Base-by-base conservation (phyloP, 192 early-diverging fungal genomes). In the Coemansia sp. region DNA sequence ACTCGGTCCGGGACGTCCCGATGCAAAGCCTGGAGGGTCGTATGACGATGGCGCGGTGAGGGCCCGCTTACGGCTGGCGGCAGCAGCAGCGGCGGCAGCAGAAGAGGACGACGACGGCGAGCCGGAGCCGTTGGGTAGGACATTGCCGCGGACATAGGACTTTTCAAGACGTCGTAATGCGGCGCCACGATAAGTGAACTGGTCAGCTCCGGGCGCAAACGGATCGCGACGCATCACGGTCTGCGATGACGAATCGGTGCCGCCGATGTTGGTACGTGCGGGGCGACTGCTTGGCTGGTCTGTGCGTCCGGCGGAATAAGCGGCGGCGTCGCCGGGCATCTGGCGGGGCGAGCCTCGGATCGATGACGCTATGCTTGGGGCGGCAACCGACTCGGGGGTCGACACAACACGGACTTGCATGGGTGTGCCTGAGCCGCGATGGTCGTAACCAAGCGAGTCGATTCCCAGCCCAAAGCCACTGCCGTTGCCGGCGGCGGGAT, bases 1-100 rank as follows among this genome's bases (percentile, higher is more conserved):
- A 4, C 45, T 23, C 8, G 5, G 45, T 13, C 45, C 45, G 23
- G 4, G 22, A 25, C 45, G 19, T 8, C 45, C 45, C 25, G 45
- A 13, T 7, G 20, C 6, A 13, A 25, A 48, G 17, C 27, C 52
- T 14, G 75, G 61, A 19, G 78, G 61, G 6, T 81, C 78, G 6
- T 67, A 58, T 23, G 67, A 72, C n/a, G 78, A 81, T 2, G 78
- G 78, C 17, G 78, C 78, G 3, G 78, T 81, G n/a, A 81, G 56
- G 5, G 78, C 78, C 14, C 78, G 67, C 36, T 81, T 81, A 37
- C 78, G 69, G 65, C 45, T 81, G 15, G 25, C 8, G 14, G 48
- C 44, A 27, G 41, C 52, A 0, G 56, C 66, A 4, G 30, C n/a
- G 20, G 37, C 61, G 0, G 31, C 42, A 54, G 55, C 59, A 13